A percentile compares a stretch with the other conserved stretches of the same genome.
These are phyloP conservation scores for Pelargonium cotyledonis DNA, from an alignment of 441 rosid genomes.

Conservation along the genomic window DNA sequence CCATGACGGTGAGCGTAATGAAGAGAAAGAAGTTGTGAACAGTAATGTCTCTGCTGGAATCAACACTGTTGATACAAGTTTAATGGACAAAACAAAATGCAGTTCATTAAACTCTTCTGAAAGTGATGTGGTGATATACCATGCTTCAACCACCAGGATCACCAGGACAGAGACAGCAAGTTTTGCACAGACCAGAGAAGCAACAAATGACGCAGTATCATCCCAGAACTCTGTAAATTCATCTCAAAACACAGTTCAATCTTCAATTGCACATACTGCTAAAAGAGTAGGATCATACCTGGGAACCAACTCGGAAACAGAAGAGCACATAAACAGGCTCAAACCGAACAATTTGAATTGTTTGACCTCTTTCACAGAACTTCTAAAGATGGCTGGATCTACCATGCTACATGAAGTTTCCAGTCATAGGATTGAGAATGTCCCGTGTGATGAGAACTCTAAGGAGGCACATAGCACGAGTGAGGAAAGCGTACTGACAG, in stretches of 20 bases:
- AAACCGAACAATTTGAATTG: slow-evolving; percentile 21
- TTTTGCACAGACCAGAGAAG: slow-evolving; percentile 21
- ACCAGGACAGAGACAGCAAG: slow-evolving; percentile 21
- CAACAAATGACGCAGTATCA: slow-evolving; percentile 16
- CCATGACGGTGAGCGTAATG: slow-evolving; percentile 33
- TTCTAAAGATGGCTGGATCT: slow-evolving; percentile 41
- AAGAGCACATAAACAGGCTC: slow-evolving; percentile 24
- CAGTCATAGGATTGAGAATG: slow-evolving; percentile 21
- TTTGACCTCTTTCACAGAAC: slow-evolving; percentile 48
- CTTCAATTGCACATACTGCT: slow-evolving; percentile 12
- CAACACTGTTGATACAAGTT: slow-evolving; percentile 34
- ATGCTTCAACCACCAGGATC: slow-evolving; percentile 30
- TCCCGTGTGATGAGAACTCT: slow-evolving; percentile 26
- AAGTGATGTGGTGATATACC: slow-evolving; percentile 24
- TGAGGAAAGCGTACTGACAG: slow-evolving; percentile 24
- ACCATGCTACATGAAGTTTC: slow-evolving; percentile 27
- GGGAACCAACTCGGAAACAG: slow-evolving; percentile 42
- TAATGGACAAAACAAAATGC: slow-evolving; percentile 27
- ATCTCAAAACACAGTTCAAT: not conserved
- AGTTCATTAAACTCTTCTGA: slow-evolving; percentile 23
- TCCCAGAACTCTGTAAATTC: slow-evolving; percentile 6
- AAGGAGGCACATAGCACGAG: slow-evolving; percentile 19
- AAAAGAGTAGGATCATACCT: slow-evolving; percentile 49
- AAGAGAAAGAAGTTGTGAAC: slow-evolving; percentile 46
- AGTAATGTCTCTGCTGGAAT: slow-evolving; percentile 40